Evolutionary conservation across 23 red algal species (phyloP), one percentile per base, ranked within the genome.

Genomic region (Cyanidioschyzon merolae): DNA sequence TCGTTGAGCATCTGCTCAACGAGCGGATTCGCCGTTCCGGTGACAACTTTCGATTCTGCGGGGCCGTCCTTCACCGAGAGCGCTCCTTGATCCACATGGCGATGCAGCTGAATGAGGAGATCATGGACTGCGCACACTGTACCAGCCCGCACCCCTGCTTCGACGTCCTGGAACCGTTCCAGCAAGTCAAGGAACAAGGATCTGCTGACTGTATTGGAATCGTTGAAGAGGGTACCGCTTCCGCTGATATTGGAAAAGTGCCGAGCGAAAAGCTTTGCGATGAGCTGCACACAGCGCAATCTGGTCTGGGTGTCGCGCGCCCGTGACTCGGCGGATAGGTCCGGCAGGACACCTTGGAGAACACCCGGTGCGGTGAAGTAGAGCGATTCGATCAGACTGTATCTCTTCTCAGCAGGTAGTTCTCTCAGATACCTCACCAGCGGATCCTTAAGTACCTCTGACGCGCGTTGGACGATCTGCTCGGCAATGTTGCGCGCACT

Each of bases 81-180:
- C 29, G 32, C 7, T 3, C 3, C 63, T 7, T 25, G 12, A 71
- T 32, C 29, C 12, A 32, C 29, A 12, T 25, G n/a, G n/a, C 21
- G n/a, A 25, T 32, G 7, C 29, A 71, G 32, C 63, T 27, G 29
- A 32, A 32, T 12, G n/a, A 71, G 63, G 32, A 71, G 21, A 3
- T 71, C 63, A 17, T 71, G n/a, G 12, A 35, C 63, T 7, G n/a
- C 32, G n/a, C 32, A 27, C 63, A 71, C 63, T 3, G 63, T 27
- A 35, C 63, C 21, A 25, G 63, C 63, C 7, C 63, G 63, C 12
- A 71, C 63, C 12, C 29, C 7, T 15, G n/a, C 12, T 7, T 71
- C 63, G 63, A 71, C 63, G 32, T 71, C 63, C n/a, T 71, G 21
- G 29, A 71, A 71, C 7, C 63, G 12, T 71, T 71, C 63, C 63